Percentiles rank a stretch among this genome's conserved stretches.
Evolutionary conservation across 768 basidiomycete genomes (phyloP).

Genomic region (Lentinula sp.): DNA sequence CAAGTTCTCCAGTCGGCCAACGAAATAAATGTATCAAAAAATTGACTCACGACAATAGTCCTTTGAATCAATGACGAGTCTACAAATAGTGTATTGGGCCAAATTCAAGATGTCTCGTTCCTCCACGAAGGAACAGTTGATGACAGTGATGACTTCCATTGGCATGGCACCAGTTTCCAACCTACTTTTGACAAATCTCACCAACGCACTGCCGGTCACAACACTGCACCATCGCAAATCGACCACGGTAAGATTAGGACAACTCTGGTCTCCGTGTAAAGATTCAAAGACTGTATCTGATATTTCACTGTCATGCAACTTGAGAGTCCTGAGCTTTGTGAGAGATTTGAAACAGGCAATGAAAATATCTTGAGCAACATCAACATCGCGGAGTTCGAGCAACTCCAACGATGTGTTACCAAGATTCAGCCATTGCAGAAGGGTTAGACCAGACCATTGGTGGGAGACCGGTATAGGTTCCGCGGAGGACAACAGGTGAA

Average conservation of each 20-base stretch:
- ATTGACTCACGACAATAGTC: slow-evolving; percentile 51
- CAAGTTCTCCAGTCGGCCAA: neutral
- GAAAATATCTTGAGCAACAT: slow-evolving; percentile 33
- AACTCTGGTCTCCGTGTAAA: slow-evolving; percentile 33
- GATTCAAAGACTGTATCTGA: slow-evolving; percentile 34
- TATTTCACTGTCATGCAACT: slow-evolving; percentile 55
- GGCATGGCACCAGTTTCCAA: slow-evolving; percentile 14
- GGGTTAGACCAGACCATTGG: slow-evolving; percentile 22
- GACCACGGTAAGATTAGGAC: slow-evolving; percentile 39
- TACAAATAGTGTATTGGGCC: slow-evolving; percentile 39
- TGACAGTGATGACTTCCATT: slow-evolving; percentile 41
- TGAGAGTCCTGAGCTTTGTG: slow-evolving; percentile 37
- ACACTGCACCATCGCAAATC: slow-evolving; percentile 53
- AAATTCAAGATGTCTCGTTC: slow-evolving; percentile 49
- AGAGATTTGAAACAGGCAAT: slow-evolving; percentile 26
- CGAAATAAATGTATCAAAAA: neutral
- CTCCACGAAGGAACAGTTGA: slow-evolving; percentile 52
- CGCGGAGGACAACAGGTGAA: slow-evolving; percentile 35
- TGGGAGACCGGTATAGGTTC: slow-evolving; percentile 25
- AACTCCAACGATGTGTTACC: slow-evolving; percentile 27
- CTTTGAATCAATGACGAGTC: slow-evolving; percentile 32
- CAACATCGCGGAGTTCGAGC: slow-evolving; percentile 45
- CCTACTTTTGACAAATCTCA: slow-evolving; percentile 41
- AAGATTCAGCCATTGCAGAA: slow-evolving; percentile 18
- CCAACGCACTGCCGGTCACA: slow-evolving; percentile 43